Base-by-base conservation (phyloP, 495 filamentous ascomycete species). In the Trichodelitschia bisporula region DNA sequence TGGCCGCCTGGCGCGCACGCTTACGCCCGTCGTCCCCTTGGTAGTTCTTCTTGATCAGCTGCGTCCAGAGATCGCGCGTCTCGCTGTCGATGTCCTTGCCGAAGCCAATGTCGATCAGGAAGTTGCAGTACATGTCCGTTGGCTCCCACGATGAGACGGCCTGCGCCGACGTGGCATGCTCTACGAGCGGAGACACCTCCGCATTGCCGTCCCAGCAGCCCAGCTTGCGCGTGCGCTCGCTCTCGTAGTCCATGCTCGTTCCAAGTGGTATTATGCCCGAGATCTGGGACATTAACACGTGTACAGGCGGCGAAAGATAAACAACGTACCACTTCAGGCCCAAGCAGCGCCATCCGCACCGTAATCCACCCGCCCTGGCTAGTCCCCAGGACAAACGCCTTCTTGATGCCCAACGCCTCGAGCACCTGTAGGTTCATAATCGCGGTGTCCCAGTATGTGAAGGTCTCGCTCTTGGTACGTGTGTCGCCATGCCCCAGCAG, bases 291-390 rank as follows among this genome's bases (percentile, higher is more conserved):
- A n/a, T n/a, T n/a, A n/a, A n/a, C n/a, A n/a, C n/a, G n/a, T n/a
- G n/a, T n/a, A n/a, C n/a, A n/a, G n/a, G n/a, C n/a, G n/a, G n/a
- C n/a, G n/a, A n/a, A n/a, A n/a, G n/a, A n/a, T n/a, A n/a, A n/a
- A n/a, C n/a, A n/a, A n/a, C n/a, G n/a, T n/a, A n/a, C n/a, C n/a
- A n/a, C n/a, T n/a, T n/a, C n/a, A n/a, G n/a, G n/a, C n/a, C n/a
- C n/a, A n/a, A n/a, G n/a, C n/a, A n/a, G n/a, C n/a, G n/a, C 66
- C 66, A 73, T 72, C 23, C 59, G 42, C 3, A 54, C 50, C 0
- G 57, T 58, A 8, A 73, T 58, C 62, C 62, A 73, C 0, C 64
- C 66, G 1, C 69, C 69, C 40, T 73, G 68, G 36, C 60, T 66
- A 0, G 64, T 69, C 3, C 69, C 67, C 4, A 72, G 40, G 0